phyloP scores from a whole-genome alignment of 2,329 filamentous ascomycete genomes.

The Domatiomyces globalis region DNA sequence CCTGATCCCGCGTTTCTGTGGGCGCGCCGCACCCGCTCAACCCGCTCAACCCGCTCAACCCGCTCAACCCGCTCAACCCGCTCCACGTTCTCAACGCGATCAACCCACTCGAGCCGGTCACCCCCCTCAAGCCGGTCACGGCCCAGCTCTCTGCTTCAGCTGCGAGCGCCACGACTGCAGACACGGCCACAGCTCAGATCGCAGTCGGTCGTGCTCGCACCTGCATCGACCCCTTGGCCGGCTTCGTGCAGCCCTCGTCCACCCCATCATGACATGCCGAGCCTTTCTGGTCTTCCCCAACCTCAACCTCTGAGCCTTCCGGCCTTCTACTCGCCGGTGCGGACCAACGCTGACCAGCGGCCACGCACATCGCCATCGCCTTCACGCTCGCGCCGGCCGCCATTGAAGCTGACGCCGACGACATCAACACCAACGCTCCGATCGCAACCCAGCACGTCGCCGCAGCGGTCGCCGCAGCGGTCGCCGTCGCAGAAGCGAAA shows the following conservation, averaged over 20 bases:
- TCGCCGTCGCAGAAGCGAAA: conserved; percentile 16
- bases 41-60: too few relatives aligned
- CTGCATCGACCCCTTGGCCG: neutral
- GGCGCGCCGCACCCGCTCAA: too few relatives aligned
- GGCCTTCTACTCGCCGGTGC: neutral
- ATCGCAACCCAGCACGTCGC: neutral
- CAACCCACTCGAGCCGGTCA: too few relatives aligned
- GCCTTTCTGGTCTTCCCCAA: neutral
- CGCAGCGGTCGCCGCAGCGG: conserved; percentile 3
- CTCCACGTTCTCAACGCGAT: too few relatives aligned
- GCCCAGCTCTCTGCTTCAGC: too few relatives aligned
- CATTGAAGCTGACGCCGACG: neutral
- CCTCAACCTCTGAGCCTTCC: neutral
- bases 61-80: too few relatives aligned
- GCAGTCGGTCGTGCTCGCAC: too few relatives aligned
- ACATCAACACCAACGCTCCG: neutral
- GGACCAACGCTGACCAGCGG: neutral
- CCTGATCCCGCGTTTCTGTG: too few relatives aligned
- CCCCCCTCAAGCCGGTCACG: too few relatives aligned
- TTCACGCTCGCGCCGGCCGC: neutral
- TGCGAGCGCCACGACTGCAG: too few relatives aligned
- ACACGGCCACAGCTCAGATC: neutral
- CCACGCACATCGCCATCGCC: neutral
- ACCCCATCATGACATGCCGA: neutral
- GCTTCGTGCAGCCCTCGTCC: neutral